Conservation (phyloP, 768 basidiomycete genomes). For the Rhodotorula babjevae region DNA sequence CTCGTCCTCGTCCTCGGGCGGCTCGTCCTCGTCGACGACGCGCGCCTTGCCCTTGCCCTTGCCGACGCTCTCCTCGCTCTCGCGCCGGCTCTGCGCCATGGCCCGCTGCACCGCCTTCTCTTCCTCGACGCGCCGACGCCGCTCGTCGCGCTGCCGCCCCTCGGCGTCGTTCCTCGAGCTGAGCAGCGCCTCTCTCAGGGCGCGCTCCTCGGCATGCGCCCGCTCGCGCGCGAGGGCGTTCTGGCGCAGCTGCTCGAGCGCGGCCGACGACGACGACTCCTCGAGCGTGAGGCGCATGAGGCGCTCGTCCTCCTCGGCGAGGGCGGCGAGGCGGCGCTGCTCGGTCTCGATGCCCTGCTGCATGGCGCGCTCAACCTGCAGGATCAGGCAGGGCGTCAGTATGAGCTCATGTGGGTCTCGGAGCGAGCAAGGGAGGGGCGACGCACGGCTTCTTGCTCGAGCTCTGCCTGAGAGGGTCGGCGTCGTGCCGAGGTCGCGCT, state of each 20-base stretch:
- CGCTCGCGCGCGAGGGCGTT: not conserved
- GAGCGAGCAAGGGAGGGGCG: no score
- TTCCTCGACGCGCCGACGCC: slow-evolving; percentile 6
- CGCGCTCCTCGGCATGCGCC: slow-evolving; percentile 1
- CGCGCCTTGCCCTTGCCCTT: not conserved
- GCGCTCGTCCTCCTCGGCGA: slow-evolving; percentile 2
- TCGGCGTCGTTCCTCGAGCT: not conserved
- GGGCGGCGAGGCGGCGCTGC: not conserved
- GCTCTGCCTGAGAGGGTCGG: not conserved
- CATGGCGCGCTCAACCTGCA: slow-evolving; percentile 1
- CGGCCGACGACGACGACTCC: not conserved
- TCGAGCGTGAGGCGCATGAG: slow-evolving; percentile 1
- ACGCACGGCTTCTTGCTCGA: not conserved
- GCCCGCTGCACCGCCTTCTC: slow-evolving; percentile 10
- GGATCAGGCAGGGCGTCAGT: not conserved
- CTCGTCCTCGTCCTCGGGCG: not conserved
- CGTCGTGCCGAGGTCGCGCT: not conserved
- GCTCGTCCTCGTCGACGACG: not conserved
- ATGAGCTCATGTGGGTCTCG: not conserved
- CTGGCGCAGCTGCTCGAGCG: not conserved
- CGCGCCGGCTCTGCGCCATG: not conserved
- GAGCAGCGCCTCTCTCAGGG: slow-evolving; percentile 7
- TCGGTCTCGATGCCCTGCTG: not conserved
- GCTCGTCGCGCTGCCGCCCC: slow-evolving; percentile 1
- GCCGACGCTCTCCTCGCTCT: not conserved